Evolutionary conservation across 495 filamentous ascomycete species (phyloP), one percentile per base, ranked within the genome.

Genomic region (Daldinia caldariorum): DNA sequence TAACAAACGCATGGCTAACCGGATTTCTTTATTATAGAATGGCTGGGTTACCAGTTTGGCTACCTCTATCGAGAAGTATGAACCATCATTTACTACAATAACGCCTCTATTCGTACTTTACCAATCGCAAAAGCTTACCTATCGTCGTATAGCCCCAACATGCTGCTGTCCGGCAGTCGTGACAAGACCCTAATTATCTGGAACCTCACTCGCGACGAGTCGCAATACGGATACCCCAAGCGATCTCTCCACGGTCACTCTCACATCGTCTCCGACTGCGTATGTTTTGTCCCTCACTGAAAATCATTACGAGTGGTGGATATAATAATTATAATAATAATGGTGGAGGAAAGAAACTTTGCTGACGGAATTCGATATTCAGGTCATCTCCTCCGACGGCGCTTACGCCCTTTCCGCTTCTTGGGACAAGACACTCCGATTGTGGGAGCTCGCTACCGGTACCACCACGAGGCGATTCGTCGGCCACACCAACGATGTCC

Each of bases 141-240:
- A 75, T 78, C 39, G 26, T 50, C 6, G 49, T 83, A 77, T 81
- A 94, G 92, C 91, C 96, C 96, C 78, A 97, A 99, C 89, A 99
- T 99, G 96, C 94, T 99, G 79, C 91, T 99, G 72, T 99, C 95
- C 66, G 94, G 88, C 76, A 92, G 88, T 83, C 93, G 95, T 82
- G 95, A 99, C 89, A 97, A 98, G 89, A 92, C 92, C 76, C 86
- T 99, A 80, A 99, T 99, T 86, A 94, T 99, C 89, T 99, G 95
- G 95, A 97, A 97, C 90, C 90, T 99, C 75, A 98, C 95, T 83
- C 94, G 95, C 83, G 95, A 99, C 82, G 95, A 98, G 84, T 89
- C 90, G 81, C 88, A 90, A 77, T 98, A 97, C 86, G 95, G 95
- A 76, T 97, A 97, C 89, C 95, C 95, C 79, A 98, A 98, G 89